Conservation (phyloP, 495 filamentous ascomycete species). For the Trichoderma reesei region DNA sequence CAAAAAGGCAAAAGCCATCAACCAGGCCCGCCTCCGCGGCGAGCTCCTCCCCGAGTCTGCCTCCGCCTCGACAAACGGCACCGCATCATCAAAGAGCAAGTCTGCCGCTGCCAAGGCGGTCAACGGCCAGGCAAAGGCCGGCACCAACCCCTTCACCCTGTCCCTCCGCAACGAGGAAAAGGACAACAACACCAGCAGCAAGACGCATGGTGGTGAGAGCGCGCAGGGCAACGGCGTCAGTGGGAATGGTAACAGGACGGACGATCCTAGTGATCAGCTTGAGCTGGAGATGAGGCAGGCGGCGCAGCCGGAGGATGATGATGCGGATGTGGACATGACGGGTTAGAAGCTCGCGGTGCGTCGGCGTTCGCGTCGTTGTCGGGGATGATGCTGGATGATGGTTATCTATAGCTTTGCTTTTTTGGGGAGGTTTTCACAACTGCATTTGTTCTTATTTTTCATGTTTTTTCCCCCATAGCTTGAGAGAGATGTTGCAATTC, state of each 20-base stretch:
- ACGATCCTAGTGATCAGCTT: constrained; percentile 35
- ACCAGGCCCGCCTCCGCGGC: constrained; percentile 30
- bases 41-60: constrained; percentile 12
- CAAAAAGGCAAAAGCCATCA: constrained; percentile 60
- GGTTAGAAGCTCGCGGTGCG: constrained; percentile 22
- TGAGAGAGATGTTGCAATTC: not conserved
- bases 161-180: not conserved
- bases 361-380: not conserved
- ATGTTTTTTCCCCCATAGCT: not conserved
- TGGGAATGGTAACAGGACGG: too few relatives aligned
- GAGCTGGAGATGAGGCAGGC: constrained; percentile 38
- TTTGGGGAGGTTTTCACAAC: not conserved
- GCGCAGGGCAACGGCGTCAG: constrained; percentile 9
- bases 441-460: not conserved
- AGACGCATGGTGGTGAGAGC: constrained; percentile 17
- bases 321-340: constrained; percentile 49
- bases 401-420: not conserved
- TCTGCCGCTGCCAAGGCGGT: constrained; percentile 21
- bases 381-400: not conserved
- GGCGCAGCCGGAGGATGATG: constrained; percentile 25
- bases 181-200: constrained; percentile 37
- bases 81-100: constrained; percentile 6
- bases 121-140: constrained; percentile 14
- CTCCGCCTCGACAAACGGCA: constrained; percentile 3
- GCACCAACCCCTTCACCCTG: constrained; percentile 14